Evolutionary conservation across 345 rosid species (phyloP), one percentile per base, ranked within the genome.

Genomic region (Melastoma malabathricum): DNA sequence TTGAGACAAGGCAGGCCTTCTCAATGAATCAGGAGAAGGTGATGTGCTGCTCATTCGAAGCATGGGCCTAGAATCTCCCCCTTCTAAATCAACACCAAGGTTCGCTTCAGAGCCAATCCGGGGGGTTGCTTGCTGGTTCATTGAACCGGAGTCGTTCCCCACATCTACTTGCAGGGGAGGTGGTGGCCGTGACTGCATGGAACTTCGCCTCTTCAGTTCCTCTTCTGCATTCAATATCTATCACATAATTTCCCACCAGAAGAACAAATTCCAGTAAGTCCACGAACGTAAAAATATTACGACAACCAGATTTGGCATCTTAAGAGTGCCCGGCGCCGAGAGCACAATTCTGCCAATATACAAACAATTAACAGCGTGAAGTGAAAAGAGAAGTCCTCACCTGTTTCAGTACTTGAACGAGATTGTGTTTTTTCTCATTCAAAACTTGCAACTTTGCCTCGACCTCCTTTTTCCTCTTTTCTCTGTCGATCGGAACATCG

Each of bases 401-500:
- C 78, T 84, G 97, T 75, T 84, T 92, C 64, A 92, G 74, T 55
- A 78, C 76, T 75, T 75, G 97, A 22, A 92, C 98, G 8, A 92
- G 73, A 75, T 67, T 76, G 70, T 92, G 95, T 57, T 92, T 92
- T 72, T 79, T 87, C n/a, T 74, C 71, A 59, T 74, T 87, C 81
- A 92, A 73, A 65, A 75, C 60, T 65, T 70, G 71, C 59, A 87
- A 73, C 62, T 69, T 79, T 64, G 79, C 90, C 75, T 82, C 90
- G 1, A 87, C 70, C 60, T 75, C 90, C 57, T 56, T 80, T 58
- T 61, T 72, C 76, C 84, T 71, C 50, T 67, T 81, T 68, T 70
- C 83, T 70, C 62, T 68, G 29, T 67, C 78, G 60, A 56, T 61
- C 15, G 65, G 55, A 45, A 15, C 58, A 13, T 68, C 73, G 15